These are phyloP conservation scores for Dactylorhiza incarnata DNA, from an alignment of 106 monocot genomes.

Conservation along the genomic window DNA sequence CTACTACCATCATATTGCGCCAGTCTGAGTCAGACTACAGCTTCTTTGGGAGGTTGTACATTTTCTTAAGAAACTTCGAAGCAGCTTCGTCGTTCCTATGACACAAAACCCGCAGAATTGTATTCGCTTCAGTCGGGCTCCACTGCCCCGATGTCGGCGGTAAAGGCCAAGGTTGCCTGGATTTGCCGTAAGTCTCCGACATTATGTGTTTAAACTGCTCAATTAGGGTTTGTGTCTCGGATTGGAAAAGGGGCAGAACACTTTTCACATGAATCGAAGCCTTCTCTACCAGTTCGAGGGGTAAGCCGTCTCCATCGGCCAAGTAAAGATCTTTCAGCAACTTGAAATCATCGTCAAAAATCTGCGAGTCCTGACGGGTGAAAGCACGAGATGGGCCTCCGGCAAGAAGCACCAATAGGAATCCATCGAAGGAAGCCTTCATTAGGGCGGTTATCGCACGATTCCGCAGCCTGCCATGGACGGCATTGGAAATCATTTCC, in stretches of 20 bases:
- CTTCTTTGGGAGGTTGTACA: slow-evolving; percentile 85
- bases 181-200: slow-evolving; percentile 32
- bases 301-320: slow-evolving; percentile 72
- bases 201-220: slow-evolving; percentile 45
- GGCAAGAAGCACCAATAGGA: slow-evolving; percentile 58
- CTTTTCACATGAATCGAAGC: slow-evolving; percentile 47
- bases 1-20: background rate
- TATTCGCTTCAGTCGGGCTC: slow-evolving; percentile 84
- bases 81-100: slow-evolving; percentile 77
- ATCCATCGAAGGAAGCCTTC: slow-evolving; percentile 76
- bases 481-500: slow-evolving; percentile 61
- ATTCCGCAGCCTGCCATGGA: slow-evolving; percentile 50
- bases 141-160: slow-evolving; percentile 77
- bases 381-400: slow-evolving; percentile 61
- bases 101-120: slow-evolving; percentile 72
- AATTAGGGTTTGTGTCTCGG: slow-evolving; percentile 46
- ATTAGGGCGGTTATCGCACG: slow-evolving; percentile 65
- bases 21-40: slow-evolving; percentile 15
- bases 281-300: slow-evolving; percentile 61
- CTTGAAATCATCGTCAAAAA: slow-evolving; percentile 63
- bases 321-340: slow-evolving; percentile 48
- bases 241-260: slow-evolving; percentile 42
- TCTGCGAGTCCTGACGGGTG: slow-evolving; percentile 41
- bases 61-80: slow-evolving; percentile 87
- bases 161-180: slow-evolving; percentile 27